Base-by-base conservation (phyloP, 257 asterid genomes). In the Coffea eugenioides region DNA sequence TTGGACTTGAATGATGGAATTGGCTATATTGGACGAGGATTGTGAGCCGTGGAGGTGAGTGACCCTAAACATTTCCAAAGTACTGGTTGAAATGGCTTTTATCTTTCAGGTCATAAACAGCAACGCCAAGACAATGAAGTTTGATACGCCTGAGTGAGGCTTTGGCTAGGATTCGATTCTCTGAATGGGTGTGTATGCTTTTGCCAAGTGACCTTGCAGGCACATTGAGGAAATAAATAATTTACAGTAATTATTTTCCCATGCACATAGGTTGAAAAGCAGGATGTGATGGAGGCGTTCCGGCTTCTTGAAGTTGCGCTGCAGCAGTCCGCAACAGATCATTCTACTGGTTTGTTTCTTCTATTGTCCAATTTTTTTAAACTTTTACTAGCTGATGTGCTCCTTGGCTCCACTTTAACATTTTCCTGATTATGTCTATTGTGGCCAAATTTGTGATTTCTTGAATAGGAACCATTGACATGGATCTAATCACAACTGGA, bases 261-360 rank as follows among this genome's bases (percentile, higher is more conserved):
- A 16, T 74, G 51, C 69, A 10, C 81, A 80, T 85, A 96, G 99
- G 98, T 96, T 71, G 97, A 89, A 82, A 90, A 89, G 80, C 80
- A 23, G 12, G 99, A 96, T 83, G 98, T 94, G 14, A 61, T 69
- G n/a, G 99, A 96, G 88, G 97, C 97, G 67, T 89, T 94, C 87
- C 90, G 99, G 87, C 97, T 96, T 54, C 98, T 96, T 45, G 91
- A 94, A 81, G 99, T 96, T 80, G 99, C 99, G 77, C 80, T 96
- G 93, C 99, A 92, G 88, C 99, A 96, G 88, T 96, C 99, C 80
- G 99, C 99, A 69, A 96, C 98, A 39, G 99, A 96, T 84, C 99
- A 96, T 90, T 84, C 97, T 71, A 96, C 99, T 0, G 99, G 99
- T 94, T 46, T 48, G 81, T 49, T 79, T 78, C 76, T 68, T 71